Percentiles rank a stretch among this genome's conserved stretches.
phyloP scores from a whole-genome alignment of 306 rosid species.

The Quillaja saponaria region DNA sequence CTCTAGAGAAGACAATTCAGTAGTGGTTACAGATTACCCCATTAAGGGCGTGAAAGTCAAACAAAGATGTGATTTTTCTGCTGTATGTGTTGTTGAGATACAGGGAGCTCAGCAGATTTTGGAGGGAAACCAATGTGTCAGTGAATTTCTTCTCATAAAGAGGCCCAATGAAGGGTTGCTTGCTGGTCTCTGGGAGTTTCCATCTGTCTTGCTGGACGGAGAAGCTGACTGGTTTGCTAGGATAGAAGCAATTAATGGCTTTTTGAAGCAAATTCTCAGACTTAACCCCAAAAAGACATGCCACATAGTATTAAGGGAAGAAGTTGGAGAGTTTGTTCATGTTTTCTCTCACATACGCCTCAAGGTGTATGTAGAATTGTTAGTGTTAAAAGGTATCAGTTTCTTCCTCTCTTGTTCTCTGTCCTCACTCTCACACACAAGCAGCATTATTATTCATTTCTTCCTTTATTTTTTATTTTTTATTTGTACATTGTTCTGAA shows the following conservation, averaged over 20 bases:
- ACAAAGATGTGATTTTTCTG: conserved; percentile 68
- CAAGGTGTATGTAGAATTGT: conserved; percentile 72
- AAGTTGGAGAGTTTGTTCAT: conserved; percentile 83
- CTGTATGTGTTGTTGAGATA: conserved; percentile 83
- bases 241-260: conserved; percentile 51
- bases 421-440: no score
- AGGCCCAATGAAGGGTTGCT: conserved; percentile 90
- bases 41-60: conserved; percentile 58
- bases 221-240: conserved; percentile 51
- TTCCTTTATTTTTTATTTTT: no score
- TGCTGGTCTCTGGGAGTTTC: conserved; percentile 98
- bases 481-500: no score
- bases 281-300: conserved; percentile 52
- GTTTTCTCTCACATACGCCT: conserved; percentile 90
- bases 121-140: conserved; percentile 30
- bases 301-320: conserved; percentile 58
- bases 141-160: conserved; percentile 74
- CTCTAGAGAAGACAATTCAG: conserved; percentile 50
- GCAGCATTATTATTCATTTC: no score
- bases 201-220: conserved; percentile 67
- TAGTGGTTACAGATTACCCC: conserved; percentile 78
- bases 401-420: conserved; percentile 24
- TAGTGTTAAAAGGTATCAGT: conserved; percentile 63
- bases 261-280: conserved; percentile 50
- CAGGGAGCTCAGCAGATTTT: conserved; percentile 45